Evolutionary conservation across 768 basidiomycete species (phyloP), one percentile per base, ranked within the genome.

Genomic region (Suillus ampliporus): DNA sequence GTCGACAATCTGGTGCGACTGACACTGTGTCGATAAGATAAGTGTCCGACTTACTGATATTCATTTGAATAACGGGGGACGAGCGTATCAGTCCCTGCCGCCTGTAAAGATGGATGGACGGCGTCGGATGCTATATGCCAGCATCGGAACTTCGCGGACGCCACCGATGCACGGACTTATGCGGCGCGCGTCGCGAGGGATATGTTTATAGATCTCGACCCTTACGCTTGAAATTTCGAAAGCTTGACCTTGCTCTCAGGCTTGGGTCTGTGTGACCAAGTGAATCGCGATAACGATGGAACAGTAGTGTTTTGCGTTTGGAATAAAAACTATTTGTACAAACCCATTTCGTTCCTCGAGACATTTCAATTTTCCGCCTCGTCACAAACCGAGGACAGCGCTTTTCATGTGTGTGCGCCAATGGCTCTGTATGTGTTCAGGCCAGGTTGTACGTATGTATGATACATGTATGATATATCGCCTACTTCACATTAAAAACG

Each of bases 401-500:
- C 54, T 40, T 19, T 26, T 40, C 54, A 19, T 56, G 54, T 56
- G 54, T 23, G 54, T 23, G 38, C 54, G 38, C 38, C 17, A 17
- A 28, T 19, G 38, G 23, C 50, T 51, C 50, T 51, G 50, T 51
- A 51, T 51, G 50, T 34, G 31, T 31, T 51, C 31, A 51, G 50
- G 38, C 40, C 54, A 40, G 38, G 38, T 19, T 40, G 54, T 40
- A 56, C 54, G 37, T 28, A 19, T 40, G 54, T 56, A 56, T 40
- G 23, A 56, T 26, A 28, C n/a, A 53, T 53, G 34, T 53, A 53
- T 56, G 54, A 40, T 51, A 51, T 51, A 28, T 40, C 23, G 37
- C 54, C 54, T 56, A 56, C 54, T 56, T 38, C 53, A 54, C 38
- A 56, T 31, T 31, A 6, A 31, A 31, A n/a, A 38, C 53, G 53